Percentiles rank a stretch among this genome's conserved stretches.
These are phyloP conservation scores for Aspergillus nomiae DNA, from an alignment of 2,329 filamentous ascomycete genomes.

Conservation along the genomic window DNA sequence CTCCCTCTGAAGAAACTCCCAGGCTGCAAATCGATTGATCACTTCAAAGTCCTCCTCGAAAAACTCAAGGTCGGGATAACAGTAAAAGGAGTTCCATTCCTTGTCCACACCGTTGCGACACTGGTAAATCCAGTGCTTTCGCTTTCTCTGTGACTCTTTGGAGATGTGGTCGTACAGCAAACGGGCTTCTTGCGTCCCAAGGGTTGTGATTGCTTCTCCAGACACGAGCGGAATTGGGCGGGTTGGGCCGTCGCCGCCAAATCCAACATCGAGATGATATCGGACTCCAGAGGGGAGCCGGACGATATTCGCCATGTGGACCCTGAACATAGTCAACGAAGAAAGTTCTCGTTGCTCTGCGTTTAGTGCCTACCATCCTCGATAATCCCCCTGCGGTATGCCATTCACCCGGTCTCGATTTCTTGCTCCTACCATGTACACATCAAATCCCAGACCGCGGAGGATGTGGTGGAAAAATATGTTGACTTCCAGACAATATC, in stretches of 20 bases:
- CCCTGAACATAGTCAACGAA: conserved; percentile 31
- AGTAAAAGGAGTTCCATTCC: conserved; percentile 47
- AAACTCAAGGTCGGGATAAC: conserved; percentile 44
- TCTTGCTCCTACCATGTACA: conserved; percentile 55
- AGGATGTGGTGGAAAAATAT: conserved; percentile 59
- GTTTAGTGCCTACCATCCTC: conserved; percentile 24
- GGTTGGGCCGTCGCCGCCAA: conserved; percentile 64
- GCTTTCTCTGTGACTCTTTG: conserved; percentile 39
- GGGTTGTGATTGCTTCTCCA: conserved; percentile 45
- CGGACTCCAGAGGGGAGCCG: conserved; percentile 48
- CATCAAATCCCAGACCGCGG: conserved; percentile 53
- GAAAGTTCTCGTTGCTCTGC: accelerated
- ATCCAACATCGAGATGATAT: conserved; percentile 60
- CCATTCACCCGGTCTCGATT: conserved; percentile 35
- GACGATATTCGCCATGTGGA: conserved; percentile 61
- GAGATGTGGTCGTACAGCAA: conserved; percentile 53
- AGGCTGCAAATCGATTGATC: conserved; percentile 41
- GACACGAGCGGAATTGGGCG: conserved; percentile 56
- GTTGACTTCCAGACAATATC: conserved; percentile 64
- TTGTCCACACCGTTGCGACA: conserved; percentile 37
- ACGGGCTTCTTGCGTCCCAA: conserved; percentile 60
- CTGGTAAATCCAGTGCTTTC: conserved; percentile 58
- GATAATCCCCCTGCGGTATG: conserved; percentile 30
- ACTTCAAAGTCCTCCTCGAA: conserved; percentile 43
- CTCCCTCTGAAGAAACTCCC: conserved; percentile 35